Conservation (phyloP, 805 yeast species). For the Teunomyces panamensis region DNA sequence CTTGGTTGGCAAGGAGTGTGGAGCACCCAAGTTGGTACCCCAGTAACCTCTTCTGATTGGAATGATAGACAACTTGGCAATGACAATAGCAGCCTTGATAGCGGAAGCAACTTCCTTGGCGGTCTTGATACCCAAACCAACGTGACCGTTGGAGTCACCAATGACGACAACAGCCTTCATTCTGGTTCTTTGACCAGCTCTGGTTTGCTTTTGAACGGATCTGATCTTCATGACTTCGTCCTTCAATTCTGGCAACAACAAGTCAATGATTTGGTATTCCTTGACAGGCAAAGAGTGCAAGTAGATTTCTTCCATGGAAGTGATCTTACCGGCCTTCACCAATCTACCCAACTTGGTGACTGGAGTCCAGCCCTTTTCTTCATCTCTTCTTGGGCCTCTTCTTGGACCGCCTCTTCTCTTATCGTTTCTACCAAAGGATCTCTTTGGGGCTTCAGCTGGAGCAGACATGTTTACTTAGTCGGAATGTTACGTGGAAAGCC, state of each 20-base stretch:
- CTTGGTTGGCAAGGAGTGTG: constrained; percentile 97
- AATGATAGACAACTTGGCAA: constrained; percentile 97
- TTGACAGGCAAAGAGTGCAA: constrained; percentile 98
- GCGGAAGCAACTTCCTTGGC: constrained; percentile 99
- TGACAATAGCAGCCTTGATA: constrained; percentile 98
- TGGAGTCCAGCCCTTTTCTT: constrained; percentile 99
- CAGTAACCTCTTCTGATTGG: constrained; percentile 99
- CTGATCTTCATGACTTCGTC: constrained; percentile 99
- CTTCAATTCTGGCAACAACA: constrained; percentile 89
- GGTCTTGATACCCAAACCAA: constrained; percentile 99
- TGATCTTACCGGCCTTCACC: constrained; percentile 97
- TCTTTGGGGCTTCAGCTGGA: constrained; percentile 42
- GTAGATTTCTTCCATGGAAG: constrained; percentile 97
- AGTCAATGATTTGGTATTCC: constrained; percentile 99
- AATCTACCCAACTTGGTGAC: constrained; percentile 99
- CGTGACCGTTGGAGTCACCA: constrained; percentile 99
- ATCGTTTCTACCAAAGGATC: constrained; percentile 52
- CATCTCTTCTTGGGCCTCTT: constrained; percentile 72
- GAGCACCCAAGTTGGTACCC: constrained; percentile 99
- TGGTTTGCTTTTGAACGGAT: constrained; percentile 99
- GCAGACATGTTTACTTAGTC: constrained; percentile 47
- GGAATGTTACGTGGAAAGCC: constrained; percentile 74
- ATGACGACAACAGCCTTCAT: constrained; percentile 99
- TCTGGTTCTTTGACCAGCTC: constrained; percentile 99
- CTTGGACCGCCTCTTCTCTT: constrained; percentile 50